Evolutionary conservation across 768 basidiomycete species (phyloP), one percentile per base, ranked within the genome.

Genomic region (Mycena haematopus): DNA sequence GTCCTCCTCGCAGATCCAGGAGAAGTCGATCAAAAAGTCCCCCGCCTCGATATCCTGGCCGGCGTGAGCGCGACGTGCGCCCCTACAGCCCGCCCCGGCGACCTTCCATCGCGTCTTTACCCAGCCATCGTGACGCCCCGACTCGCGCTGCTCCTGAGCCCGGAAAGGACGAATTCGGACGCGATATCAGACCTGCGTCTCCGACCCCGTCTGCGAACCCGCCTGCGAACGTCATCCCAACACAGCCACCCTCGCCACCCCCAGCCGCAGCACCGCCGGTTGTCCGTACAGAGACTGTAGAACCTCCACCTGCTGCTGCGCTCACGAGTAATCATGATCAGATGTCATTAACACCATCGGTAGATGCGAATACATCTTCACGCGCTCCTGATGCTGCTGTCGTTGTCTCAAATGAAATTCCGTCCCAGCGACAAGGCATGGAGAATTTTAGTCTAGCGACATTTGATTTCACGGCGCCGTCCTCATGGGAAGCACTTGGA

Each of bases 121-220:
- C 54, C 22, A 50, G 1, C 61, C 59, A 62, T 55, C 72, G 66
- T 65, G 52, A 38, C 63, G 73, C 68, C 58, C 58, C 70, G 42
- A 35, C 70, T 24, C 66, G 58, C 49, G 65, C 69, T 71, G 71
- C 65, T 54, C 76, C 71, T 52, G 71, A 71, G 56, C 67, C 73
- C n/a, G 86, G 78, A 60, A 92, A 87, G 75, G 92, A 94, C 82
- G 92, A 94, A 75, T 94, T 94, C 75, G 92, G 92, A 68, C 87
- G 92, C 69, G 91, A 93, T 73, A 82, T 92, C 71, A 83, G 92
- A 69, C 77, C 83, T 36, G 75, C 77, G 44, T 86, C 90, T 40
- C 78, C 83, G 49, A 72, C 71, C 22, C 68, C 68, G 24, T 4
- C 29, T 31, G 29, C 29, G 29, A 31, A 31, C 29, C 62, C 62